These are phyloP conservation scores for Camellia granthamiana DNA, from an alignment of 148 eudicot species.

Conservation along the genomic window DNA sequence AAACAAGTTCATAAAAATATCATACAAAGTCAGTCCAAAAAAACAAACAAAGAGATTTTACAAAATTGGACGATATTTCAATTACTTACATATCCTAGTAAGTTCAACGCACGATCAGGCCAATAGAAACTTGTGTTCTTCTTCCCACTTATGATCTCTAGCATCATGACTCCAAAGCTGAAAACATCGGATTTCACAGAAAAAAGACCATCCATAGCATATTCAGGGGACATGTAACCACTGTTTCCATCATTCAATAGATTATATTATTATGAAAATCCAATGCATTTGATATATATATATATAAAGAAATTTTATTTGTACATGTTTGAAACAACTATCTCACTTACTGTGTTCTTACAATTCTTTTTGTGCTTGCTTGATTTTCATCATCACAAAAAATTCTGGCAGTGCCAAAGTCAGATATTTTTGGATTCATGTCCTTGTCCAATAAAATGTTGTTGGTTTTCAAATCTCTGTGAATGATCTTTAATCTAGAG, in stretches of 20 bases:
- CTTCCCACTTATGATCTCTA: slow-evolving; percentile 10
- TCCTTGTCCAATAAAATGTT: not conserved
- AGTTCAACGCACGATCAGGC: not conserved
- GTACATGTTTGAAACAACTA: not conserved
- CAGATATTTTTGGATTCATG: not conserved
- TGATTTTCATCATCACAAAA: not conserved
- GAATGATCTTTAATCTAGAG: not conserved
- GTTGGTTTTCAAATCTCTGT: not conserved
- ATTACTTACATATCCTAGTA: slow-evolving; percentile 1
- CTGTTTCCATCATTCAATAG: not conserved
- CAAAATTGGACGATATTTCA: too few species aligned
- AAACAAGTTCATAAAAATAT: not conserved
- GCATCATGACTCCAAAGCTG: slow-evolving; percentile 11
- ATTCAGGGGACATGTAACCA: slow-evolving; percentile 11
- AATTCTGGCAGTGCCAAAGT: not conserved
- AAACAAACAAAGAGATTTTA: too few species aligned
- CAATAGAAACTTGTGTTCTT: not conserved
- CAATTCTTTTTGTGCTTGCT: not conserved
- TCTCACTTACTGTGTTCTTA: not conserved
- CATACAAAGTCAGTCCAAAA: too few species aligned
- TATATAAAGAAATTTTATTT: not conserved
- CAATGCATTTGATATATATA: too few species aligned
- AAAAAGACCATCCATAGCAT: not conserved
- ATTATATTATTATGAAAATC: not conserved
- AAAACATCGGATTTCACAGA: slow-evolving; percentile 12